phyloP scores from a whole-genome alignment of 495 filamentous ascomycete genomes.

The Arthonia radiata region DNA sequence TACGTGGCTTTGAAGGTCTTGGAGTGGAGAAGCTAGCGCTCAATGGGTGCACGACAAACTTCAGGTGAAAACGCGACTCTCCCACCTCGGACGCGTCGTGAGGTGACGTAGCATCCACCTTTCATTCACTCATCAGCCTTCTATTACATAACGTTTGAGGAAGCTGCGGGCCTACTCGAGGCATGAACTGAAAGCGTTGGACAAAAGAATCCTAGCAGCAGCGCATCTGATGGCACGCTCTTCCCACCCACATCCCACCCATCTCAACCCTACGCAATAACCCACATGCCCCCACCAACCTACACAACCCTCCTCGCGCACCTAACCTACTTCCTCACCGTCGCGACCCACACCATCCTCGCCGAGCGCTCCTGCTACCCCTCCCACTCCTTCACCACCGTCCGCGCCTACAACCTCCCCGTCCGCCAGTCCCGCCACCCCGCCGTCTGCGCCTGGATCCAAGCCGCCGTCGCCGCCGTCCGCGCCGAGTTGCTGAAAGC shows the following conservation, averaged over 20 bases:
- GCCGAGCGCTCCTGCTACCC: conserved; percentile 75
- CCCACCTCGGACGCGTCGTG: no score
- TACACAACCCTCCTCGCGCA: conserved; percentile 26
- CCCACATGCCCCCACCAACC: conserved; percentile 12
- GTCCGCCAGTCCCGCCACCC: conserved; percentile 80
- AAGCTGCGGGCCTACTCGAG: no score
- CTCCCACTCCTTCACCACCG: conserved; percentile 47
- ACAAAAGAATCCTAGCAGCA: no score
- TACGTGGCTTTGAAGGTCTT: conserved; percentile 1
- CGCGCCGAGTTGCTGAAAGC: conserved; percentile 47
- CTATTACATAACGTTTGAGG: no score
- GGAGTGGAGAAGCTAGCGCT: conserved; percentile 1
- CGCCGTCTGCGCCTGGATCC: conserved; percentile 74
- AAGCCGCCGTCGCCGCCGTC: conserved; percentile 54
- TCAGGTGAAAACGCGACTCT: no score
- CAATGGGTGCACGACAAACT: no score
- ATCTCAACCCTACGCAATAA: no score
- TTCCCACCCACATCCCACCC: no score
- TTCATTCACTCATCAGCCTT: no score
- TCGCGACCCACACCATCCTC: conserved; percentile 81
- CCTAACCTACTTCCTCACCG: conserved; percentile 57
- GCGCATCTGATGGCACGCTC: no score
- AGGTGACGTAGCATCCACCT: no score
- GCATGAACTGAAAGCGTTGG: no score
- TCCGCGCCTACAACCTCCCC: conserved; percentile 67